Percentiles rank a stretch among this genome's conserved stretches.
Evolutionary conservation across 306 rosid genomes (phyloP).

Genomic region (Pterocarpus santalinus): DNA sequence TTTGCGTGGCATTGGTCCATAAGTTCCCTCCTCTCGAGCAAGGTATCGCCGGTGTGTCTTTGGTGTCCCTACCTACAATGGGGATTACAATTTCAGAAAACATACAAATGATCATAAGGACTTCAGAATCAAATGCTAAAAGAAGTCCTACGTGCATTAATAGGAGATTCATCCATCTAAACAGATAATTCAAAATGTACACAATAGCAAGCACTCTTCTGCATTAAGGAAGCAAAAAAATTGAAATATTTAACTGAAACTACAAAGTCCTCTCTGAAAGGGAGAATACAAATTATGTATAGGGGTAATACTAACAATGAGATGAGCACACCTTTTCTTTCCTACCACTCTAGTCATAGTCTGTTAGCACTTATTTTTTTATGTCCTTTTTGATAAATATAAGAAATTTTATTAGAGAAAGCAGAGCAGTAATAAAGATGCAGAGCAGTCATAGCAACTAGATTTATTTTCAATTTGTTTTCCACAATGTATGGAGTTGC

Average conservation of each 20-base stretch:
- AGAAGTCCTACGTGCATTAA: not conserved
- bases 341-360: too few species aligned
- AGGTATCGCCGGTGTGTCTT: constrained; percentile 90
- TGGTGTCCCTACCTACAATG: constrained; percentile 90
- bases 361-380: too few species aligned
- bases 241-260: too few species aligned
- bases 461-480: constrained; percentile 6
- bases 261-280: too few species aligned
- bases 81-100: constrained; percentile 37
- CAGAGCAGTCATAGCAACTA: not conserved
- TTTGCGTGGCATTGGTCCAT: constrained; percentile 93
- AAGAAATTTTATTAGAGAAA: too few species aligned
- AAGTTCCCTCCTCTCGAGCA: constrained; percentile 90
- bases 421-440: not conserved
- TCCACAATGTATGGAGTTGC: not conserved
- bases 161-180: constrained; percentile 18
- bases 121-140: constrained; percentile 11
- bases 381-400: too few species aligned
- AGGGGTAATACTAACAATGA: too few species aligned
- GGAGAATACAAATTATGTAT: too few species aligned
- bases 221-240: too few species aligned
- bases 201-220: not conserved
- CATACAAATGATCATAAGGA: not conserved
- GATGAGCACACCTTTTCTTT: too few species aligned
- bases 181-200: constrained; percentile 8